phyloP scores from a whole-genome alignment of 306 rosid species.

The Cucurbita ficifolia region DNA sequence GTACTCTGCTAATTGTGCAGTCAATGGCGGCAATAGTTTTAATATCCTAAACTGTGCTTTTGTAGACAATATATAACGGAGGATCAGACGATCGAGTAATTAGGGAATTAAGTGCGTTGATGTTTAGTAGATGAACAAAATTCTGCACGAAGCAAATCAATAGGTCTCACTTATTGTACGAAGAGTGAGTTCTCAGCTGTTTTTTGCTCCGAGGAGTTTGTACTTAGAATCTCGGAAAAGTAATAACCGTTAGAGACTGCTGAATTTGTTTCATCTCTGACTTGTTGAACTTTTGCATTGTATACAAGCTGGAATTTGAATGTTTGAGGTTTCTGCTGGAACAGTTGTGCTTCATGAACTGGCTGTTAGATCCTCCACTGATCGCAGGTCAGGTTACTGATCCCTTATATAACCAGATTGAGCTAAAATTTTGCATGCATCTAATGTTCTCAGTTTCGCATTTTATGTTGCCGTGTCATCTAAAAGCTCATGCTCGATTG shows the following conservation, averaged over 20 bases:
- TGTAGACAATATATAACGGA: slow-evolving; percentile 49
- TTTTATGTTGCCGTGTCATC: not conserved
- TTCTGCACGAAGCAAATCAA: slow-evolving; percentile 52
- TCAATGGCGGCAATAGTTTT: not conserved
- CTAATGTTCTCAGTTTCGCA: not conserved
- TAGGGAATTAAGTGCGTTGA: slow-evolving; percentile 71
- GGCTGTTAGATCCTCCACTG: not conserved
- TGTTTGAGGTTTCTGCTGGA: not conserved
- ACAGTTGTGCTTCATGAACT: not conserved
- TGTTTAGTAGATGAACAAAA: slow-evolving; percentile 53
- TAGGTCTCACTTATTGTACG: not conserved
- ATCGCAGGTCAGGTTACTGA: slow-evolving; percentile 76
- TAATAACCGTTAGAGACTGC: not conserved
- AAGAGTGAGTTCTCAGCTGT: not conserved
- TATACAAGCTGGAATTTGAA: not conserved
- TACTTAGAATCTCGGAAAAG: not conserved
- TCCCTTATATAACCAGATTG: slow-evolving; percentile 45
- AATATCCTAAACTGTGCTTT: not conserved
- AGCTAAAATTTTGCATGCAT: slow-evolving; percentile 33
- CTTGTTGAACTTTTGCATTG: not conserved
- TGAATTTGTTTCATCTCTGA: not conserved
- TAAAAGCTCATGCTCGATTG: not conserved
- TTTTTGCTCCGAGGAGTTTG: not conserved
- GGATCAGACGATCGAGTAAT: slow-evolving; percentile 81
- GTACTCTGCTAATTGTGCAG: not conserved